phyloP scores from a whole-genome alignment of 495 filamentous ascomycete species.

The Tetracladium setigerum region DNA sequence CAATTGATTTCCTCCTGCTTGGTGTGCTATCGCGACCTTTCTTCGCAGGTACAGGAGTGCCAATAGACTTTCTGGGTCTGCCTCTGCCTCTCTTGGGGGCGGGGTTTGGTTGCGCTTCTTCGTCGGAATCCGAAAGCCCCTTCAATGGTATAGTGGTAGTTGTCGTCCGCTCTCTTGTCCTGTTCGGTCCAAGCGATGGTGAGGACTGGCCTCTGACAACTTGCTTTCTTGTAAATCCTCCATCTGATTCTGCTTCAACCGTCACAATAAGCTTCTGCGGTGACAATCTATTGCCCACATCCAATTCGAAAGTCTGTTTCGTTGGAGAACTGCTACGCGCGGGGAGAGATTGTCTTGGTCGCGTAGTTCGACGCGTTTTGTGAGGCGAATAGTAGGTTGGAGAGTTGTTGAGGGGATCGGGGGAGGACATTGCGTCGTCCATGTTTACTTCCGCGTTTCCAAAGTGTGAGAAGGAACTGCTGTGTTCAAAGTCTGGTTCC shows the following conservation, averaged over 20 bases:
- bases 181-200: conserved; percentile 1
- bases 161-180: conserved; percentile 20
- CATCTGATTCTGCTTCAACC: conserved; percentile 33
- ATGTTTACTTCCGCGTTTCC: neutral
- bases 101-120: conserved; percentile 3
- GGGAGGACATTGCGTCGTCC: conserved; percentile 15
- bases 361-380: conserved; percentile 13
- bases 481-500: no score
- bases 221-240: neutral
- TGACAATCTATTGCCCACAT: conserved; percentile 39
- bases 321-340: conserved; percentile 32
- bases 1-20: conserved; percentile 28
- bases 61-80: conserved; percentile 19
- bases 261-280: conserved; percentile 46
- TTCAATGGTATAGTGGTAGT: conserved; percentile 42
- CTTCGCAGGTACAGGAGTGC: conserved; percentile 29
- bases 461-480: neutral
- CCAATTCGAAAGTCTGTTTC: conserved; percentile 46
- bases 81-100: conserved; percentile 20
- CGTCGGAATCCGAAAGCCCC: conserved; percentile 36
- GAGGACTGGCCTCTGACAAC: neutral
- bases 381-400: conserved; percentile 13
- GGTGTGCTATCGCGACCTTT: conserved; percentile 20
- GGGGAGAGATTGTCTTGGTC: conserved; percentile 16
- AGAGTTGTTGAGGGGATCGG: conserved; percentile 22